Evolutionary conservation across 352 stramenopile genomes (phyloP), one percentile per base, ranked within the genome.

Genomic region (Globisporangium middletonii): DNA sequence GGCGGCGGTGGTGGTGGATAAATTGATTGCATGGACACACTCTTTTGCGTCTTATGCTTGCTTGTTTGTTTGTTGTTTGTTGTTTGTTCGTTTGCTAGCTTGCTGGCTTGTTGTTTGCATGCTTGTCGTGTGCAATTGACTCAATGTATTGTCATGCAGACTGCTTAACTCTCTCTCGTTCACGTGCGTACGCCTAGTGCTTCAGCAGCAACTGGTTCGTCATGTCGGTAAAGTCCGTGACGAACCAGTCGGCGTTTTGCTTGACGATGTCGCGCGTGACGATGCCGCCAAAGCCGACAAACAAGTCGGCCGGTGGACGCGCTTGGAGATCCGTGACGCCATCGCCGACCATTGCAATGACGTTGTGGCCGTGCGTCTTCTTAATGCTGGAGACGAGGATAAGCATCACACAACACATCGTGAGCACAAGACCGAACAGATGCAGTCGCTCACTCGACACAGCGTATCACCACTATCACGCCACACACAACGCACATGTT

Each of bases 321-420:
- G 97, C 97, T 74, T 99, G 92, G 68, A 98, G 73, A 79, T 99
- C 97, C 2, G 97, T 99, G 13, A 96, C 96, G 33, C 97, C 97
- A 72, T 99, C 97, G 42, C 97, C 97, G n/a, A 99, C 80, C 96
- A 99, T 99, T 9, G 98, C 86, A 47, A 99, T 93, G 15, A 81
- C 92, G n/a, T 95, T 65, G 75, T 98, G 98, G 50, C 87, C 86
- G 53, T 92, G 77, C 53, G 81, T 86, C 42, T 92, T 78, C 71
- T 97, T 98, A 56, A 99, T 97, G 23, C 69, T 78, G 62, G 13
- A 59, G n/a, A 94, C 46, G 50, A 50, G 53, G 33, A 11, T 15
- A 44, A 33, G 30, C 2, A 0, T 42, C 12, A 23, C 1, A 38
- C 18, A 54, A 26, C 4, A 19, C 1, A 11, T 9, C 8, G 8